Conservation (phyloP, 495 filamentous ascomycete species). For the Darksidea phi region DNA sequence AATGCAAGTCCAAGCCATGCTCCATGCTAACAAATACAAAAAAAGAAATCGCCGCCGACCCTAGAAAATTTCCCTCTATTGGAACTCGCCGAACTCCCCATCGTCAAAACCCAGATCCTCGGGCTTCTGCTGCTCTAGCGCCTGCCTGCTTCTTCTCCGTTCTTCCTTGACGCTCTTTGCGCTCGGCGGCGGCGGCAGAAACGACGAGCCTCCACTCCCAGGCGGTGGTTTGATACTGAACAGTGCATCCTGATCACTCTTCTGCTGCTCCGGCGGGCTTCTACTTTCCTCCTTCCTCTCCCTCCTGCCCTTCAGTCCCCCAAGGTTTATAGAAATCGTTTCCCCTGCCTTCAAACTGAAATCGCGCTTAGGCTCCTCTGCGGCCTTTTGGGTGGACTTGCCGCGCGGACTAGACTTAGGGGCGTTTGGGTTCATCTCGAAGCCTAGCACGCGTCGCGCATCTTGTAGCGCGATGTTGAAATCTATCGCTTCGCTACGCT, state of each 20-base stretch:
- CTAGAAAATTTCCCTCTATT: too few species aligned
- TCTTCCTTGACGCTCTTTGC: conserved; percentile 46
- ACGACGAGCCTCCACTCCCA: conserved; percentile 44
- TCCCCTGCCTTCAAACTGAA: conserved; percentile 80
- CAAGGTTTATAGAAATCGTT: conserved; percentile 77
- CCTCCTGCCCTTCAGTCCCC: conserved; percentile 40
- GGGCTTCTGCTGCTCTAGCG: conserved; percentile 31
- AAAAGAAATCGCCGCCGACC: neutral
- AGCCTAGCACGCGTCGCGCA: conserved; percentile 57
- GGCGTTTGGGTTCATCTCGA: conserved; percentile 34
- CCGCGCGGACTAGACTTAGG: conserved; percentile 34
- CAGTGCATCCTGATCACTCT: conserved; percentile 41
- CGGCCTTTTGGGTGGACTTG: conserved; percentile 26
- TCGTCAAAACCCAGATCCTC: conserved; percentile 52
- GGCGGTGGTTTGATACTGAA: conserved; percentile 52
- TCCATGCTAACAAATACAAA: conserved; percentile 20
- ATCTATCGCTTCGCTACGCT: conserved; percentile 77
- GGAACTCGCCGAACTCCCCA: conserved; percentile 55
- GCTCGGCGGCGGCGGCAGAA: conserved; percentile 64
- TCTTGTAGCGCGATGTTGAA: conserved; percentile 79
- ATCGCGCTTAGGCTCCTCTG: conserved; percentile 59
- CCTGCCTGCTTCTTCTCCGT: conserved; percentile 43
- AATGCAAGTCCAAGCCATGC: conserved; percentile 9
- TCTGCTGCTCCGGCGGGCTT: conserved; percentile 20
- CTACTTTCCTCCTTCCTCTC: conserved; percentile 24